Conservation (phyloP, 2,329 filamentous ascomycete species). For the Trichoderma breve region DNA sequence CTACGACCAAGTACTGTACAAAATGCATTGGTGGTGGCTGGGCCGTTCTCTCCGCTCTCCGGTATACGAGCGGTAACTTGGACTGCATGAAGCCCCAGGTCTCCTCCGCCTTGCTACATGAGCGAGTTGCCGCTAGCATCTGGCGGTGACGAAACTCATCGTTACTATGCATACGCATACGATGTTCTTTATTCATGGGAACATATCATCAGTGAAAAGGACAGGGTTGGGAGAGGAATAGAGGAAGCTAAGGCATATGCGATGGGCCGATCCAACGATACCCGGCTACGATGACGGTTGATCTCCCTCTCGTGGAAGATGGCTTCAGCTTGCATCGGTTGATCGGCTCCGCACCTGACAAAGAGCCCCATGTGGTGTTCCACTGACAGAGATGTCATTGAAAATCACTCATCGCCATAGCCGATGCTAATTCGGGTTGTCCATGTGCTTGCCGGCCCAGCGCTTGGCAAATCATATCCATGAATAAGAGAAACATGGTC, state of each 20-base stretch:
- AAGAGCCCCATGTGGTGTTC: not conserved
- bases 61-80: not conserved
- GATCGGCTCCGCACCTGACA: not conserved
- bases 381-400: not conserved
- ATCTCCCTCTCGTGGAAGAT: not conserved
- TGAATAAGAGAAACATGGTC: not conserved
- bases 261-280: not conserved
- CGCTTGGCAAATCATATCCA: not conserved
- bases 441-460: not conserved
- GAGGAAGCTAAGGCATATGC: not conserved
- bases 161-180: not conserved
- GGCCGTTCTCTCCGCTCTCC: not conserved
- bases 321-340: constrained; percentile 2
- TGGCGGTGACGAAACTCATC: constrained; percentile 8
- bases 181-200: not conserved
- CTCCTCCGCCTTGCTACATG: not conserved
- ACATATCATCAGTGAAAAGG: not conserved
- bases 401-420: not conserved
- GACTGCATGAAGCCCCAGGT: not conserved
- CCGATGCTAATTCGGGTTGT: not conserved
- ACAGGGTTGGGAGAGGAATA: not conserved
- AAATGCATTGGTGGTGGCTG: not conserved
- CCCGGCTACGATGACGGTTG: not conserved
- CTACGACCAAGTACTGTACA: not conserved
- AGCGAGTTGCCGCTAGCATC: not conserved